Evolutionary conservation across 208 protist genomes (phyloP), one percentile per base, ranked within the genome.

Genomic region (Trypanosoma rangeli): DNA sequence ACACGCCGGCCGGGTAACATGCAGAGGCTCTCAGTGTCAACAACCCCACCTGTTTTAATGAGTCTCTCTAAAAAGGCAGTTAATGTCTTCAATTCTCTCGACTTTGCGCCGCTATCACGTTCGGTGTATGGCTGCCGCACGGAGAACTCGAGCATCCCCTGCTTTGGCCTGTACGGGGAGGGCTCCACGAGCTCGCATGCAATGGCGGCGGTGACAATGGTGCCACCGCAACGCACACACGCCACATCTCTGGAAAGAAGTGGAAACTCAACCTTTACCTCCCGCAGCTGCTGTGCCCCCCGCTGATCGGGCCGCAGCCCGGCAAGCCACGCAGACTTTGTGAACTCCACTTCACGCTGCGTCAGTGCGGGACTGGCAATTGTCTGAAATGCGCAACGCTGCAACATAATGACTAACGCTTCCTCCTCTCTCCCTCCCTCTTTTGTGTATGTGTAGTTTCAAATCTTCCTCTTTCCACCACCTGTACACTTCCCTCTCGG

Each of bases 11-110:
- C 95, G 1, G 97, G 92, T 33, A 99, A 68, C 31, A 99, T 92
- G 75, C 98, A 99, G 24, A 99, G 84, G 15, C 87, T 81, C 70
- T 99, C 98, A 10, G 91, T 97, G 82, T 99, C 97, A 1, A 99
- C 72, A 1, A 98, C 97, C 64, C 88, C 83, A 31, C 89, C 91
- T 9, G 74, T 79, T 54, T 86, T 85, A 29, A 98, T 76, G 20
- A 94, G 80, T 9, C 92, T 78, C 55, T 97, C 94, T 24, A 99
- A 69, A 29, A 97, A 84, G 33, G 82, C 71, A n/a, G 71, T 81
- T 1, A 98, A 62, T 42, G 90, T 80, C 64, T 78, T 78, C 8
- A 84, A 49, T 35, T 78, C 74, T 13, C 46, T 29, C 15, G 37
- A 31, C 35, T 64, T 70, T 24, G 59, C 56, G 31, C 59, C 35